phyloP scores from a whole-genome alignment of 73 alveolate species.

The Diophrys appendiculata region DNA sequence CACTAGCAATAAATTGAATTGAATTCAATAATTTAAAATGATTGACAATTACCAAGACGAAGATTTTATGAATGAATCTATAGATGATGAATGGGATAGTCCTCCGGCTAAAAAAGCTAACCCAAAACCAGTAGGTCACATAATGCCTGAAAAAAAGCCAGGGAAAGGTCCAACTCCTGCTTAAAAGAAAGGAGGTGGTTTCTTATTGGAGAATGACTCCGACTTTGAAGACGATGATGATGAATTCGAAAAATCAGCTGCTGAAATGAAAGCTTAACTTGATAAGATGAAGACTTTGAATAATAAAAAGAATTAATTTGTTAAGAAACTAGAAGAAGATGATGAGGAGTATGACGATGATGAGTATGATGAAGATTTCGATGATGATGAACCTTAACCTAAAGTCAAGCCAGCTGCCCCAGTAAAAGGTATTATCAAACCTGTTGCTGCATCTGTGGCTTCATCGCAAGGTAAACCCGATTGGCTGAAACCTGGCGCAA shows the following conservation, averaged over 20 bases:
- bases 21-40: too few species aligned
- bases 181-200: too few species aligned
- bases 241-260: background rate
- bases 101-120: background rate
- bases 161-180: background rate
- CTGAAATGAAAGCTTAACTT: background rate
- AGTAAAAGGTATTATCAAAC: background rate
- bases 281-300: background rate
- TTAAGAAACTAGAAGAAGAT: background rate
- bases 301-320: background rate
- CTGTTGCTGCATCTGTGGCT: background rate
- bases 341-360: background rate
- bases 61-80: background rate
- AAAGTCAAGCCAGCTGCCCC: background rate
- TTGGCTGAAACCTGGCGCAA: background rate
- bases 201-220: background rate
- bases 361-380: background rate
- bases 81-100: background rate
- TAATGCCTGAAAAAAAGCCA: background rate
- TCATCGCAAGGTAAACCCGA: too few species aligned
- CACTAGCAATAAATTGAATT: too few species aligned
- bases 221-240: background rate
- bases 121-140: background rate
- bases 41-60: too few species aligned
- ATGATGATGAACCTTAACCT: conserved; percentile 2